These are phyloP conservation scores for Paramarasmius palmivorus DNA, from an alignment of 1,284 basidiomycete species.

Conservation along the genomic window DNA sequence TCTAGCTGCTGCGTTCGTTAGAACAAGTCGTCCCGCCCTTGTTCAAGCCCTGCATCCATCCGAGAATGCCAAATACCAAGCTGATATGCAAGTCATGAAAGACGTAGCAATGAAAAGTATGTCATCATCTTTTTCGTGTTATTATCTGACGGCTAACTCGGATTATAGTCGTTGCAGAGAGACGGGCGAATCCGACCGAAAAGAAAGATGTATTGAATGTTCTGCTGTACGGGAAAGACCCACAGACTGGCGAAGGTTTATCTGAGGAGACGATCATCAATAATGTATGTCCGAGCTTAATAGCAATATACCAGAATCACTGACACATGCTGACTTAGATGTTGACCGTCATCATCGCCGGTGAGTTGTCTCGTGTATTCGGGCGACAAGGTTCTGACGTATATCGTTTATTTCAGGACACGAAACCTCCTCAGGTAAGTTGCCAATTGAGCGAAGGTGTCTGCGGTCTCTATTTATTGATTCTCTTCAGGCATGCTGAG, in stretches of 20 bases:
- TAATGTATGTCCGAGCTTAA: slow-evolving; percentile 34
- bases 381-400: background rate
- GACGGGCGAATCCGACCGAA: slow-evolving; percentile 36
- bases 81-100: slow-evolving; percentile 40
- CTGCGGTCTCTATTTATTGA: too few species aligned
- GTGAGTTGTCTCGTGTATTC: background rate
- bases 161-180: slow-evolving; percentile 36
- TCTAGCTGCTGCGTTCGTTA: slow-evolving; percentile 36
- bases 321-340: slow-evolving; percentile 33
- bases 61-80: slow-evolving; percentile 39
- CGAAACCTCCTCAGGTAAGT: slow-evolving; percentile 47
- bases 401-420: too few species aligned
- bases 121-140: slow-evolving; percentile 13
- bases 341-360: slow-evolving; percentile 57
- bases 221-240: slow-evolving; percentile 49
- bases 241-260: slow-evolving; percentile 45
- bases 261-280: slow-evolving; percentile 44
- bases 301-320: too few species aligned
- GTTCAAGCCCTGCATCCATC: slow-evolving; percentile 35
- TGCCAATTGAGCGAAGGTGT: too few species aligned
- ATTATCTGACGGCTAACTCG: background rate
- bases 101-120: slow-evolving; percentile 39
- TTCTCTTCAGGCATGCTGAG: slow-evolving; percentile 13
- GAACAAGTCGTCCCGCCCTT: slow-evolving; percentile 36
- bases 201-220: slow-evolving; percentile 46